Conservation (phyloP, 176 grass and related monocot genomes). For the Cenchrus purpureus region DNA sequence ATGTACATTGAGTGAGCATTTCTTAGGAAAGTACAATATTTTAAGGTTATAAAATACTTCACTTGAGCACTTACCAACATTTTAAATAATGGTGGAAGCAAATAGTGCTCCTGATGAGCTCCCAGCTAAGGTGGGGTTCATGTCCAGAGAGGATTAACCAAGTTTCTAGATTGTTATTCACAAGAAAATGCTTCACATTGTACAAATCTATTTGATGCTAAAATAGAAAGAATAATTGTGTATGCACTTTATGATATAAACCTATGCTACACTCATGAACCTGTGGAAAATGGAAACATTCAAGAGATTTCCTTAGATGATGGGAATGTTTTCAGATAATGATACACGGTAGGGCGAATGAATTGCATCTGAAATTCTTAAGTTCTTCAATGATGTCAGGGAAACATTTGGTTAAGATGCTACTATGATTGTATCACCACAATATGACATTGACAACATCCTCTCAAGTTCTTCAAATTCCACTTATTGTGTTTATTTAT, state of each 20-base stretch:
- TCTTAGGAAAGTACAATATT: slow-evolving; percentile 14
- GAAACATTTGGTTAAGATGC: slow-evolving; percentile 27
- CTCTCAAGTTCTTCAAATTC: not conserved
- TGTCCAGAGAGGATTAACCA: not conserved
- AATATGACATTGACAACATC: not conserved
- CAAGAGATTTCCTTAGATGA: not conserved
- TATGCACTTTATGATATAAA: not conserved
- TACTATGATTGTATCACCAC: not conserved
- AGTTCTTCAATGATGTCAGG: not conserved
- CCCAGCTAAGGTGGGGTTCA: not conserved
- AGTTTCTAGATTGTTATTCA: not conserved
- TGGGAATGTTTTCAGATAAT: not conserved
- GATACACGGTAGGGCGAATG: not conserved
- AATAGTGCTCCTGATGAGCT: not conserved
- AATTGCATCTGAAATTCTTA: not conserved
- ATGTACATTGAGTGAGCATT: not conserved
- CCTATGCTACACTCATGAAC: not conserved
- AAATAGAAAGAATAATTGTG: slow-evolving; percentile 1
- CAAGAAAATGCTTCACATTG: not conserved
- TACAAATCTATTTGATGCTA: not conserved
- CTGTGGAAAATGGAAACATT: not conserved
- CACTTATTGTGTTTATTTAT: not conserved
- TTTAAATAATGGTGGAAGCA: not conserved
- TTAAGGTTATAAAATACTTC: not conserved
- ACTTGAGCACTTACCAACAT: not conserved